Conservation (phyloP, 176 grass and related monocot species). For the Rhipidocladum racemiflorum region DNA sequence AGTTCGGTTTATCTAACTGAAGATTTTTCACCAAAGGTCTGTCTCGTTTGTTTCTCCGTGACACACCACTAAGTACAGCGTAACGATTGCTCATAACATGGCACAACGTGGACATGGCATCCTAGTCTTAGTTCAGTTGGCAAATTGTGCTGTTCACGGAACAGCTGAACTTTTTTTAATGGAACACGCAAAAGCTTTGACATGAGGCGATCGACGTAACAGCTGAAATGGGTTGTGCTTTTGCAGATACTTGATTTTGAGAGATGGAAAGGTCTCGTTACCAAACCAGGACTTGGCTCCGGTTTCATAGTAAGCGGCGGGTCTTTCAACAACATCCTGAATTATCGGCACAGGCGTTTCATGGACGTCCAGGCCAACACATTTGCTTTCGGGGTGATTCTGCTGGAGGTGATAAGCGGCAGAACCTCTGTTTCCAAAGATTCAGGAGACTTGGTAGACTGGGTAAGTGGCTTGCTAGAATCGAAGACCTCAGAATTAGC, state of each 20-base stretch:
- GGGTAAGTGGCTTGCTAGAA: constrained; percentile 51
- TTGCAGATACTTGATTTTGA: constrained; percentile 90
- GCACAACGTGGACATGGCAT: not conserved
- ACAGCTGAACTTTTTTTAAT: not conserved
- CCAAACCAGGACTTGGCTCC: constrained; percentile 50
- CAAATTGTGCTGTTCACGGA: not conserved
- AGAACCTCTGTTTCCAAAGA: constrained; percentile 59
- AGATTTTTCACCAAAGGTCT: constrained; percentile 87
- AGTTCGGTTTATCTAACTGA: constrained; percentile 90
- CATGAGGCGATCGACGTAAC: not conserved
- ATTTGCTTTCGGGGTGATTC: constrained; percentile 71
- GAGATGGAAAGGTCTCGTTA: constrained; percentile 65
- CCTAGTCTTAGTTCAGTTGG: not conserved
- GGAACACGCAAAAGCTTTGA: too few relatives aligned
- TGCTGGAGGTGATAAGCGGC: constrained; percentile 83
- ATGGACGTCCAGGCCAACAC: constrained; percentile 86
- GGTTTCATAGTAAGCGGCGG: constrained; percentile 44
- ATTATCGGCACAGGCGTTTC: constrained; percentile 51
- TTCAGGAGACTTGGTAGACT: constrained; percentile 52
- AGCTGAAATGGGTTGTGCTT: not conserved
- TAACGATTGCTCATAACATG: not conserved
- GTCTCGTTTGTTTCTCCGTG: not conserved
- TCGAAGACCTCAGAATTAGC: not conserved
- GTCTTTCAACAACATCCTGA: constrained; percentile 33
- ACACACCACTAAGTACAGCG: not conserved